These are phyloP conservation scores for Penicillium concentricum DNA, from an alignment of 2,329 filamentous ascomycete species.

Conservation along the genomic window DNA sequence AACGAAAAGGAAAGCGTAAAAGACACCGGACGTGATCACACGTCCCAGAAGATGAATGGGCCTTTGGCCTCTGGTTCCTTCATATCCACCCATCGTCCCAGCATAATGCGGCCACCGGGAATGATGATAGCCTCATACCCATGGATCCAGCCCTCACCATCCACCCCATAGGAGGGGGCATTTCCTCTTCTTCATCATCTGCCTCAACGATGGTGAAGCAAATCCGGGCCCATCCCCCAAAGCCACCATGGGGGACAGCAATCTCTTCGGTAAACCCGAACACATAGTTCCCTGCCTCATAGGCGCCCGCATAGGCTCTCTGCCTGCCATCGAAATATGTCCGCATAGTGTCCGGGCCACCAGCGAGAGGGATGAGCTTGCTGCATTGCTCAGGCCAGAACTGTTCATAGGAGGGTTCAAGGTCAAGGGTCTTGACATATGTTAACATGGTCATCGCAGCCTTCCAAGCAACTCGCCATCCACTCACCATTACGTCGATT, in stretches of 20 bases:
- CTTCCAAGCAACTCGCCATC: conserved; percentile 16
- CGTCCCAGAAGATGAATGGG: conserved; percentile 37
- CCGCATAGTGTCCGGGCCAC: neutral
- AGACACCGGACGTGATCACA: conserved; percentile 4
- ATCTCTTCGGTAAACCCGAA: conserved; percentile 40
- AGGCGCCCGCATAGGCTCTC: conserved; percentile 7
- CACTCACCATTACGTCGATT: conserved; percentile 28
- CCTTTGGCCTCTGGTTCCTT: conserved; percentile 18
- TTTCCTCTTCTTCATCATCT: neutral
- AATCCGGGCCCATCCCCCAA: conserved; percentile 39
- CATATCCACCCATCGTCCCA: conserved; percentile 49
- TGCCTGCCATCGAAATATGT: conserved; percentile 30
- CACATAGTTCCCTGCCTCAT: conserved; percentile 18
- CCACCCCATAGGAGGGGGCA: conserved; percentile 10
- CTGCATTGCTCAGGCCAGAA: conserved; percentile 32
- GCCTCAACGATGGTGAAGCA: conserved; percentile 36
- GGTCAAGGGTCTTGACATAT: conserved; percentile 22
- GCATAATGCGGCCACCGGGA: conserved; percentile 48
- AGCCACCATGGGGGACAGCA: conserved; percentile 23
- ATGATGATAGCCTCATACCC: conserved; percentile 51
- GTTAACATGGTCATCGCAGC: conserved; percentile 1
- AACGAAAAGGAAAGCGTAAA: neutral
- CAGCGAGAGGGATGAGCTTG: conserved; percentile 19
- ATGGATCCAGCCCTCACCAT: conserved; percentile 35
- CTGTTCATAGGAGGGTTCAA: conserved; percentile 15